These are phyloP conservation scores for Jacaranda copaia DNA, from an alignment of 257 asterid species.

Conservation along the genomic window DNA sequence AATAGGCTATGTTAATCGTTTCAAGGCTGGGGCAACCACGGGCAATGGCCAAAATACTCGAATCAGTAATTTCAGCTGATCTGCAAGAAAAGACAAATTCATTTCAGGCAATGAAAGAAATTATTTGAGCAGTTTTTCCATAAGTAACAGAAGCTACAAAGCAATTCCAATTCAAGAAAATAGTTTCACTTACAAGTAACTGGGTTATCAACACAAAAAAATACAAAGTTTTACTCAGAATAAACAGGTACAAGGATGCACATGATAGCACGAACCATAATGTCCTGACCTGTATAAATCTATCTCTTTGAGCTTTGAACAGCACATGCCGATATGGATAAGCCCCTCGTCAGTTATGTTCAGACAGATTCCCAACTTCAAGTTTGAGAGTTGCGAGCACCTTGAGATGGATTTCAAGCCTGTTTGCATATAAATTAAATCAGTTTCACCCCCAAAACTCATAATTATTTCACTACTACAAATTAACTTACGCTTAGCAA, in stretches of 20 bases:
- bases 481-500: conserved; percentile 15
- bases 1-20: conserved; percentile 74
- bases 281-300: conserved; percentile 78
- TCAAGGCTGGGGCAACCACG: conserved; percentile 79
- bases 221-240: no score
- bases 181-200: no score
- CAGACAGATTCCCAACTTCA: conserved; percentile 81
- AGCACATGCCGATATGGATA: conserved; percentile 63
- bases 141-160: no score
- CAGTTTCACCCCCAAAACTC: conserved; percentile 13
- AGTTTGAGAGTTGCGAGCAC: conserved; percentile 68
- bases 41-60: conserved; percentile 64
- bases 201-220: no score
- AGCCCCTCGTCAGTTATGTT: conserved; percentile 78
- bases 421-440: conserved; percentile 37
- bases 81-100: conserved; percentile 47
- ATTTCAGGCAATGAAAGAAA: conserved; percentile 28
- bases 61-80: conserved; percentile 78
- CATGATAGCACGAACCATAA: neutral
- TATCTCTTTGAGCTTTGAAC: conserved; percentile 78
- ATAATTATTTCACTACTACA: neutral
- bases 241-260: neutral
- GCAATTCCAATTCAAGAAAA: no score
- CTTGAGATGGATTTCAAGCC: conserved; percentile 74
- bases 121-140: no score